These are phyloP conservation scores for Umbelopsis sp. DNA, from an alignment of 371 early-diverging fungal species.

Conservation along the genomic window DNA sequence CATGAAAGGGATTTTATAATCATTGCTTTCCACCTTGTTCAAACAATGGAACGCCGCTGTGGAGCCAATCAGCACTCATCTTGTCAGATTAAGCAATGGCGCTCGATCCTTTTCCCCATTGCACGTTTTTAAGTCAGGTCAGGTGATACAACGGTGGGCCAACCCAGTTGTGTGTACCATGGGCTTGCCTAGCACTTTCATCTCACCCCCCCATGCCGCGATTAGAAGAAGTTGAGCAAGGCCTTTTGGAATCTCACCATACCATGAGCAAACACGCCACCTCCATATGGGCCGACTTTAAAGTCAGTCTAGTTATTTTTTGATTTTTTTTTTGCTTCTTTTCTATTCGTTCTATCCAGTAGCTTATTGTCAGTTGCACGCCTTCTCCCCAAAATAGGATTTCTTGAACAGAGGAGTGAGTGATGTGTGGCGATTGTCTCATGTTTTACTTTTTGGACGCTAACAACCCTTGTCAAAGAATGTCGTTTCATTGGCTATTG, in stretches of 20 bases:
- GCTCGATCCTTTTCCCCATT: background rate
- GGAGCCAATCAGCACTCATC: conserved; percentile 7
- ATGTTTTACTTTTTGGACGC: background rate
- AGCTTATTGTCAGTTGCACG: background rate
- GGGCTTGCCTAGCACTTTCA: too few relatives aligned
- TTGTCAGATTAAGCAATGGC: background rate
- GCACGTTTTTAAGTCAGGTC: background rate
- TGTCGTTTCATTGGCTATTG: conserved; percentile 50
- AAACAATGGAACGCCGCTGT: background rate
- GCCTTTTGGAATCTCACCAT: background rate
- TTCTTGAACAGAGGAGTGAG: conserved; percentile 14
- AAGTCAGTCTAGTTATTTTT: background rate
- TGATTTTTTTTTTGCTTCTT: background rate
- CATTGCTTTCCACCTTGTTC: background rate
- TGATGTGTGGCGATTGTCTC: background rate
- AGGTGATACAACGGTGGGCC: background rate
- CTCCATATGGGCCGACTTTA: conserved; percentile 18
- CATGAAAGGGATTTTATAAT: background rate
- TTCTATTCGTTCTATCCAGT: background rate
- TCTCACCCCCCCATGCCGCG: background rate
- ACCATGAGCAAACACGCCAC: background rate
- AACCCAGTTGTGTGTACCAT: too few relatives aligned
- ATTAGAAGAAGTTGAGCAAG: conserved; percentile 10
- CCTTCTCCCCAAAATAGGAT: background rate
- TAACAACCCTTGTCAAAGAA: conserved; percentile 15